These are phyloP conservation scores for Hericium erinaceus DNA, from an alignment of 768 basidiomycete genomes.

Conservation along the genomic window DNA sequence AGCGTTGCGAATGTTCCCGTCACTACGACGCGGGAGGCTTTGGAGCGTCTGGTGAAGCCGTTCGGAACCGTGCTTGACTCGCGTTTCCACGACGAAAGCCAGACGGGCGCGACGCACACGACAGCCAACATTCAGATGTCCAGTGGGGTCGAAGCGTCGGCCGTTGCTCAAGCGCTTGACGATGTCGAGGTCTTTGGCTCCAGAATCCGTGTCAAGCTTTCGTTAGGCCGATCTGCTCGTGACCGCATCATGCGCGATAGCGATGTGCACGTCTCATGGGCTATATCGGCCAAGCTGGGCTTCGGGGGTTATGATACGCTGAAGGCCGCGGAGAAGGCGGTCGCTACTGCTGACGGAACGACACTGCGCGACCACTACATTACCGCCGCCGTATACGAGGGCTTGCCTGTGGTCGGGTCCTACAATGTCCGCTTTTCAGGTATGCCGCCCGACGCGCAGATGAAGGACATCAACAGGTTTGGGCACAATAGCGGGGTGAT, in stretches of 20 bases:
- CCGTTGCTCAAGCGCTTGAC: constrained; percentile 45
- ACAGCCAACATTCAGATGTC: constrained; percentile 39
- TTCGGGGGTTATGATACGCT: constrained; percentile 54
- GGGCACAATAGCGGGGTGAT: constrained; percentile 40
- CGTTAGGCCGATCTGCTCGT: constrained; percentile 28
- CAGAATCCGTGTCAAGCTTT: constrained; percentile 35
- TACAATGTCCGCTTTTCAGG: constrained; percentile 54
- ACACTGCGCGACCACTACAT: constrained; percentile 28
- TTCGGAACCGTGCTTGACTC: constrained; percentile 42
- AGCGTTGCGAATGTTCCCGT: constrained; percentile 42
- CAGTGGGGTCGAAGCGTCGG: constrained; percentile 37
- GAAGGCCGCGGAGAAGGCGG: constrained; percentile 40
- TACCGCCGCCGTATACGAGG: constrained; percentile 41
- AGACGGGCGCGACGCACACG: constrained; percentile 11
- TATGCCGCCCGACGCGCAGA: constrained; percentile 36
- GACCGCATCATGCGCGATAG: constrained; percentile 42
- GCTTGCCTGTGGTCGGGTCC: constrained; percentile 48
- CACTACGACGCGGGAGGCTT: constrained; percentile 21
- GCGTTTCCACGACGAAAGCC: constrained; percentile 3
- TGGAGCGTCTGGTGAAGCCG: constrained; percentile 30
- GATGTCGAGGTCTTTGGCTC: constrained; percentile 30
- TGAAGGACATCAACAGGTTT: constrained; percentile 36
- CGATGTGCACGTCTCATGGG: constrained; percentile 50
- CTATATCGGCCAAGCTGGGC: constrained; percentile 43
- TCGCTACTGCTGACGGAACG: constrained; percentile 30